These are phyloP conservation scores for Cercospora brassicicola DNA, from an alignment of 2,329 filamentous ascomycete genomes.

Conservation along the genomic window DNA sequence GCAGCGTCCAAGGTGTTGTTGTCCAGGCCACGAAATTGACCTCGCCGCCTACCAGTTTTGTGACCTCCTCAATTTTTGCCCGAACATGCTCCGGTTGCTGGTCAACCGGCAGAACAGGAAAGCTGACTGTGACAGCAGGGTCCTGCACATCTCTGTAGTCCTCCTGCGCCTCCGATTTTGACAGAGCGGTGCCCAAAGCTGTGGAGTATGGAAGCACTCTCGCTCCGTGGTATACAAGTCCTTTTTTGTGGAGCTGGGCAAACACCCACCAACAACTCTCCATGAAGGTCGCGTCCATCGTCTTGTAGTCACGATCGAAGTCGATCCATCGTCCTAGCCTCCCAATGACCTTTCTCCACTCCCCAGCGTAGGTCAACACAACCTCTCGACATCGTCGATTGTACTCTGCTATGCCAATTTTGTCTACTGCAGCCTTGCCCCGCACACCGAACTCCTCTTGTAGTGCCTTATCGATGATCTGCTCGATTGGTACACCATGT, in stretches of 20 bases:
- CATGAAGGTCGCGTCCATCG: slow-evolving; percentile 95
- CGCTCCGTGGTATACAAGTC: slow-evolving; percentile 83
- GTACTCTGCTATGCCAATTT: slow-evolving; percentile 84
- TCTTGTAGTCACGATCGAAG: slow-evolving; percentile 98
- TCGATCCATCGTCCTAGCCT: slow-evolving; percentile 93
- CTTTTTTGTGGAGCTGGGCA: slow-evolving; percentile 88
- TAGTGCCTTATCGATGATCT: slow-evolving; percentile 91
- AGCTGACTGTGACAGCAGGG: slow-evolving; percentile 83
- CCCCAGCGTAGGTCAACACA: slow-evolving; percentile 83
- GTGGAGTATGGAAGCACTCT: slow-evolving; percentile 95
- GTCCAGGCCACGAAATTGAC: slow-evolving; percentile 83
- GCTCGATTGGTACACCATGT: slow-evolving; percentile 90
- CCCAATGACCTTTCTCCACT: slow-evolving; percentile 88
- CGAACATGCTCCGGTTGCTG: slow-evolving; percentile 36
- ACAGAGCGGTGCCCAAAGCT: slow-evolving; percentile 81
- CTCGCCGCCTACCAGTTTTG: slow-evolving; percentile 49
- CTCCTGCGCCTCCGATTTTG: slow-evolving; percentile 90
- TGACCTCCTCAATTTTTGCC: slow-evolving; percentile 33
- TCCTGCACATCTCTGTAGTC: slow-evolving; percentile 94
- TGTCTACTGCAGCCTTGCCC: slow-evolving; percentile 79
- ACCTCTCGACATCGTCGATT: slow-evolving; percentile 89
- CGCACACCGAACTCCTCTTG: slow-evolving; percentile 68
- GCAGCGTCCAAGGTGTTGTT: slow-evolving; percentile 83
- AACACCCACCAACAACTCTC: slow-evolving; percentile 97
- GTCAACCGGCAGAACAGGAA: slow-evolving; percentile 63